Percentiles rank a stretch among this genome's conserved stretches.
Evolutionary conservation across 2,329 filamentous ascomycete species (phyloP).

Genomic region (Diaporthe sp.): DNA sequence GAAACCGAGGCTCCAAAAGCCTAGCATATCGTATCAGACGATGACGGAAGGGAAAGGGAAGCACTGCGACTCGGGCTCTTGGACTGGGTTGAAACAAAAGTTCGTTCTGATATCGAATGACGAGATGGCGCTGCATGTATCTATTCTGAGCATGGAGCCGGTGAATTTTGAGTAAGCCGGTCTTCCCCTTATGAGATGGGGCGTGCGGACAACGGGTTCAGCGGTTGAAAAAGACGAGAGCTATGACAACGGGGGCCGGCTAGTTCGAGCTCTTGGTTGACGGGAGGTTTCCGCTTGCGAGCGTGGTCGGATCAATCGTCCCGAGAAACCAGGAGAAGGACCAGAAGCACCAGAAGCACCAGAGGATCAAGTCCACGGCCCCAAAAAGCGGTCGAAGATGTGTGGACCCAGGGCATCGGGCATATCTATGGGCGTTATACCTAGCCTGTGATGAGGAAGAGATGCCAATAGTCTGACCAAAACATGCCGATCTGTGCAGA

Average conservation of each 20-base stretch:
- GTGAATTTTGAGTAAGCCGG: background rate
- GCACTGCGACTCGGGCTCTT: constrained; percentile 14
- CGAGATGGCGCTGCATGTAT: constrained; percentile 10
- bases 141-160: constrained; percentile 19
- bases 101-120: constrained; percentile 7
- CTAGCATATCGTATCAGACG: constrained; percentile 4
- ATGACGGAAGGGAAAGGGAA: constrained; percentile 2
- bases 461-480: constrained; percentile 12
- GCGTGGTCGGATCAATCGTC: background rate
- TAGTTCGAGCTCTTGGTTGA: constrained; percentile 14
- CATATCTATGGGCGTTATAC: constrained; percentile 9
- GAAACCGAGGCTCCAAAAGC: background rate
- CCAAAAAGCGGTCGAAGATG: constrained; percentile 12
- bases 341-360: background rate
- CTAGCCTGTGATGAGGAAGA: constrained; percentile 12
- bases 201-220: background rate
- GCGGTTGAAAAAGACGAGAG: constrained; percentile 1
- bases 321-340: constrained; percentile 8
- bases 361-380: background rate
- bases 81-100: constrained; percentile 21
- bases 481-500: constrained; percentile 24
- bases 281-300: constrained; percentile 5
- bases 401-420: background rate
- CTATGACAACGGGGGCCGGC: constrained; percentile 8
- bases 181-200: background rate